Percentiles rank a stretch among this genome's conserved stretches.
Conservation (phyloP, 73 alveolate genomes). For the Paraurostyla sp. region DNA sequence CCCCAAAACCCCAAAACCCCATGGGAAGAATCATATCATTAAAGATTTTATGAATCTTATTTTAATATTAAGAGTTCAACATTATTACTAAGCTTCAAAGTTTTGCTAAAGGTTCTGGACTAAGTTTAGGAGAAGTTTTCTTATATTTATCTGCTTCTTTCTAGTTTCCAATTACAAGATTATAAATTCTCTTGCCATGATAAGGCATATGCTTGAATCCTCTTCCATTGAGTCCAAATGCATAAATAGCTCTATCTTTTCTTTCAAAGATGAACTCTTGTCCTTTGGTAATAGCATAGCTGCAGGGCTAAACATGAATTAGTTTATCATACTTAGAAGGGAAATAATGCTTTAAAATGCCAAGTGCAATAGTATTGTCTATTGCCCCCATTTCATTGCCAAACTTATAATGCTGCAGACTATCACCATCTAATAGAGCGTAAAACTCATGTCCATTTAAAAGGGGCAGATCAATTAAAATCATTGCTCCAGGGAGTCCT, state of each 20-base stretch:
- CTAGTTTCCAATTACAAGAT: slow-evolving; percentile 21
- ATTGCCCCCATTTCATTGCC: background rate
- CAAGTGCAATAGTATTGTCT: background rate
- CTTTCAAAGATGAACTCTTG: slow-evolving; percentile 52
- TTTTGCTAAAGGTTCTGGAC: background rate
- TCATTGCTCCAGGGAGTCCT: slow-evolving; percentile 26
- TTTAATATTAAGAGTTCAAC: too few species aligned
- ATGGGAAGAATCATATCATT: too few species aligned
- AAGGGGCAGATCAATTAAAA: background rate
- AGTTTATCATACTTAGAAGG: slow-evolving; percentile 19
- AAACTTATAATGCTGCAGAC: background rate
- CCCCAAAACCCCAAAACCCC: too few species aligned
- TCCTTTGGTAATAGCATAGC: slow-evolving; percentile 39
- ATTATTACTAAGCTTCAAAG: too few species aligned
- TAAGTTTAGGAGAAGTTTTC: background rate
- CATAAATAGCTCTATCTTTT: slow-evolving; percentile 56
- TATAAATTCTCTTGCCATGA: slow-evolving; percentile 68
- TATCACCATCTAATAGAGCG: slow-evolving; percentile 28
- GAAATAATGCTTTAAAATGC: background rate
- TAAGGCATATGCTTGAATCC: slow-evolving; percentile 73
- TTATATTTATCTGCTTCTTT: slow-evolving; percentile 52
- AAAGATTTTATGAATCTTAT: too few species aligned
- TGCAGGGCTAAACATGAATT: slow-evolving; percentile 50
- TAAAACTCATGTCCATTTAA: background rate
- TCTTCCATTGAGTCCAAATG: slow-evolving; percentile 72